These are phyloP conservation scores for Xylaria digitata DNA, from an alignment of 2,329 filamentous ascomycete genomes.

Conservation along the genomic window DNA sequence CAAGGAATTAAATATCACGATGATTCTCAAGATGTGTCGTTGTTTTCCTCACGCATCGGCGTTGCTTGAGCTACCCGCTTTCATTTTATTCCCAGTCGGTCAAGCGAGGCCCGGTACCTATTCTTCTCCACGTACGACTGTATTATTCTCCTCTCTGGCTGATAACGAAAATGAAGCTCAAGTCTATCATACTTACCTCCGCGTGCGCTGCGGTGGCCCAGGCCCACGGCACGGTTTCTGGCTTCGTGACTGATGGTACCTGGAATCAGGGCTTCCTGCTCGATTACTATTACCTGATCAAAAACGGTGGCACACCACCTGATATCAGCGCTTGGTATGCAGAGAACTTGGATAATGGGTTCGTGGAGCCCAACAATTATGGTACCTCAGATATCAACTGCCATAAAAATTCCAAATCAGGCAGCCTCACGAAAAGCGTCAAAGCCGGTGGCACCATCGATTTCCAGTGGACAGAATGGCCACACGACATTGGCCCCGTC, in stretches of 20 bases:
- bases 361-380: conserved; percentile 51
- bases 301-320: conserved; percentile 19
- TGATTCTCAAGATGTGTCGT: not conserved
- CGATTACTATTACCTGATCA: conserved; percentile 30
- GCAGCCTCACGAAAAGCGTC: conserved; percentile 39
- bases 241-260: conserved; percentile 34
- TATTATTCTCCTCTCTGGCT: not conserved
- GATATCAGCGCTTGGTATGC: conserved; percentile 43
- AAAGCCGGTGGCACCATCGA: conserved; percentile 48
- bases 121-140: not conserved
- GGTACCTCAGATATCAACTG: conserved; percentile 52
- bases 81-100: not conserved
- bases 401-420: conserved; percentile 49
- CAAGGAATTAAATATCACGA: conserved; percentile 18
- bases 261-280: conserved; percentile 36
- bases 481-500: conserved; percentile 49
- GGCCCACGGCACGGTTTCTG: conserved; percentile 32
- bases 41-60: not conserved
- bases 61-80: not conserved
- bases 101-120: not conserved
- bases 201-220: conserved; percentile 23
- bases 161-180: conserved; percentile 9
- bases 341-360: conserved; percentile 53
- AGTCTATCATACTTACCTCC: conserved; percentile 25
- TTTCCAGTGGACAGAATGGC: conserved; percentile 50